Evolutionary conservation across 2,329 filamentous ascomycete species (phyloP).

Genomic region (Sporothrix humicola): DNA sequence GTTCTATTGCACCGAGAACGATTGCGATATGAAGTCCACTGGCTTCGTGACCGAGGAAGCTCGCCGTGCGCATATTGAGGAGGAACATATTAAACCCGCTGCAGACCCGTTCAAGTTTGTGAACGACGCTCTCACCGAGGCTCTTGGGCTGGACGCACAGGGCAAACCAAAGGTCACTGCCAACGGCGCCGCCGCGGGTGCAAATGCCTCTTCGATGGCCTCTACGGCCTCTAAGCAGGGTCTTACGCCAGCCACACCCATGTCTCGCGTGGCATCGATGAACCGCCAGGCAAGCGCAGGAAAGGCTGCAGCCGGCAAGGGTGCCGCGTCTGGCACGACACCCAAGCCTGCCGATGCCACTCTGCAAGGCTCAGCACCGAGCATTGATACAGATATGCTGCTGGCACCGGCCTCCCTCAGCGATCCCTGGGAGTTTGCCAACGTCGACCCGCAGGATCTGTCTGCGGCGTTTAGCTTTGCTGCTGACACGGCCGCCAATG

Average conservation of each 20-base stretch:
- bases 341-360: constrained; percentile 41
- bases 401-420: constrained; percentile 34
- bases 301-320: constrained; percentile 43
- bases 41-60: constrained; percentile 62
- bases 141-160: constrained; percentile 59
- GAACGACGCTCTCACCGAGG: constrained; percentile 55
- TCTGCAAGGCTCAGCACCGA: constrained; percentile 40
- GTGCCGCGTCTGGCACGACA: constrained; percentile 39
- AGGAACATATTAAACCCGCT: constrained; percentile 63
- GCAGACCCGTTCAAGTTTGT: constrained; percentile 61
- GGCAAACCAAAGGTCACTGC: constrained; percentile 50
- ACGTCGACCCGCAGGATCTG: constrained; percentile 61
- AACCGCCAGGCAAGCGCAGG: constrained; percentile 55
- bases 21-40: constrained; percentile 58
- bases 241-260: constrained; percentile 54
- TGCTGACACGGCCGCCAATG: constrained; percentile 52
- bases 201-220: constrained; percentile 47
- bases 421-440: constrained; percentile 48
- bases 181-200: constrained; percentile 40
- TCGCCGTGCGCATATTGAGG: constrained; percentile 58
- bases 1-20: constrained; percentile 58
- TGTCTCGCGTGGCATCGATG: constrained; percentile 59
- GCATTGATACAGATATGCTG: constrained; percentile 40
- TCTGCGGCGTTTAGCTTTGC: constrained; percentile 48
- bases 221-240: constrained; percentile 55